Conservation (phyloP, 129 eudicot genomes). For the Rutidosis leptorrhynchoides region DNA sequence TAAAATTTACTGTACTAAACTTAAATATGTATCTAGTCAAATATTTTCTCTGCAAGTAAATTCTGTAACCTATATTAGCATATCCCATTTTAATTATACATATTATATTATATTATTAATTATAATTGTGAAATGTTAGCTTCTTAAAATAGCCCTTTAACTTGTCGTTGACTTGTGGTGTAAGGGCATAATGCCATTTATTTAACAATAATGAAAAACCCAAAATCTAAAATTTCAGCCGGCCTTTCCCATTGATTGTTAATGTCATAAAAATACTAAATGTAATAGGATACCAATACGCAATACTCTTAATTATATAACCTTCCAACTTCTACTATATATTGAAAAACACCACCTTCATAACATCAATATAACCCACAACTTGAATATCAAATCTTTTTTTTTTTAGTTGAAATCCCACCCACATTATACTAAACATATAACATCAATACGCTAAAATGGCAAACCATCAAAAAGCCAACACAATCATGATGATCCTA, state of each 20-base stretch:
- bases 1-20: too few relatives aligned
- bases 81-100: too few relatives aligned
- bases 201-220: not conserved
- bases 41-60: too few relatives aligned
- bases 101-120: too few relatives aligned
- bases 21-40: too few relatives aligned
- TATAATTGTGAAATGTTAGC: too few relatives aligned
- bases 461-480: slow-evolving; percentile 20
- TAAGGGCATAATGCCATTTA: too few relatives aligned
- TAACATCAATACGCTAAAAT: slow-evolving; percentile 7
- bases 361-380: slow-evolving; percentile 3
- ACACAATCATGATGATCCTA: slow-evolving; percentile 21
- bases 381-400: not conserved
- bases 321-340: slow-evolving; percentile 10
- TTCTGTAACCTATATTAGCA: too few relatives aligned
- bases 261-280: not conserved
- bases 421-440: not conserved
- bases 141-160: too few relatives aligned
- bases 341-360: not conserved
- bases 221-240: not conserved
- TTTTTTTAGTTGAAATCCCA: not conserved
- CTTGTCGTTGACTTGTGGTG: too few relatives aligned
- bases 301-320: not conserved
- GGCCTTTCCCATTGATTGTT: not conserved
- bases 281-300: slow-evolving; percentile 1